Evolutionary conservation across 2,329 filamentous ascomycete species (phyloP).

Genomic region (Stachybotrys elegans): DNA sequence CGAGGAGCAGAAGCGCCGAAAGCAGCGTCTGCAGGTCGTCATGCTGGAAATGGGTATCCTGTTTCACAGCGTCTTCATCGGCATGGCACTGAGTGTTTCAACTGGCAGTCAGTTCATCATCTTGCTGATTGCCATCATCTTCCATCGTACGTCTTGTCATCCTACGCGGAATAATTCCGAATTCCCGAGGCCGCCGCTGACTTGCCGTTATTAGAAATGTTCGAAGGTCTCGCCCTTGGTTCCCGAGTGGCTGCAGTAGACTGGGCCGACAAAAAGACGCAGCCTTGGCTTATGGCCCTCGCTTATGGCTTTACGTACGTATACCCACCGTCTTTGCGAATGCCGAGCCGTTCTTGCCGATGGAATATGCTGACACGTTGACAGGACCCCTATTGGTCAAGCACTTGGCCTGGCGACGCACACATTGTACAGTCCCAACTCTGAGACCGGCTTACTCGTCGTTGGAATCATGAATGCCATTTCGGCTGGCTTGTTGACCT

Average conservation of each 20-base stretch:
- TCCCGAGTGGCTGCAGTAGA: conserved; percentile 56
- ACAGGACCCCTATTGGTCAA: conserved; percentile 66
- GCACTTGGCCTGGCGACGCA: conserved; percentile 67
- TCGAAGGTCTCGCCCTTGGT: conserved; percentile 57
- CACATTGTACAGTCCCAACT: conserved; percentile 63
- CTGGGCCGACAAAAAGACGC: conserved; percentile 32
- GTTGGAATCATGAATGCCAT: conserved; percentile 73
- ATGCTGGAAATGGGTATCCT: conserved; percentile 72
- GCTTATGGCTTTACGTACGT: conserved; percentile 52
- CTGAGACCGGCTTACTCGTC: conserved; percentile 60
- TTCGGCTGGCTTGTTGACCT: conserved; percentile 65
- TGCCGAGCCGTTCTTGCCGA: not conserved
- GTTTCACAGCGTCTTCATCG: conserved; percentile 66
- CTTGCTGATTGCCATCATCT: conserved; percentile 72
- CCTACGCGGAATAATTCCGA: not conserved
- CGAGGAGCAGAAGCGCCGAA: conserved; percentile 53
- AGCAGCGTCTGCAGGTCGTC: conserved; percentile 69
- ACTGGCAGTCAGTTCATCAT: conserved; percentile 72
- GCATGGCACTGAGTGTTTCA: conserved; percentile 76
- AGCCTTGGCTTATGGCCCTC: conserved; percentile 53
- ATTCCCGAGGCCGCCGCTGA: conserved; percentile 4
- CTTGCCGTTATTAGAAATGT: conserved; percentile 29
- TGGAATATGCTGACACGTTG: conserved; percentile 8
- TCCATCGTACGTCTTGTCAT: conserved; percentile 57
- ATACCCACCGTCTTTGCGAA: not conserved